phyloP scores from a whole-genome alignment of 108 stramenopile species.

The Epipyxis sp. region DNA sequence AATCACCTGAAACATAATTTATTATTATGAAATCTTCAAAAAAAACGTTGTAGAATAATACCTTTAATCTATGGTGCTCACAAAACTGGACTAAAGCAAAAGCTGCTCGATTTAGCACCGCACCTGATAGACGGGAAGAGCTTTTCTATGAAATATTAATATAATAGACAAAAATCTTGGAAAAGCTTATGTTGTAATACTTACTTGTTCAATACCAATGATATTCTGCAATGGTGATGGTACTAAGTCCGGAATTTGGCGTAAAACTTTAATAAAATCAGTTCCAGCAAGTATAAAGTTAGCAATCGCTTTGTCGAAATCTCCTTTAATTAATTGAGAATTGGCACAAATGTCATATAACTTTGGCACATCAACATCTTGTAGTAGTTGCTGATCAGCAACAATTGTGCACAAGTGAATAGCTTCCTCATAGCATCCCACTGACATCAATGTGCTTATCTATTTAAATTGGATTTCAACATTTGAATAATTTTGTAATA shows the following conservation, averaged over 20 bases:
- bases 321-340: neutral
- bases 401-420: neutral
- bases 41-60: too few relatives aligned
- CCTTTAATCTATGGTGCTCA: neutral
- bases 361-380: neutral
- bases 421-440: neutral
- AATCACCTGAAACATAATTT: too few relatives aligned
- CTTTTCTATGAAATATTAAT: too few relatives aligned
- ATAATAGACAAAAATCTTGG: too few relatives aligned
- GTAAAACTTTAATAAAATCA: neutral
- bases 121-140: too few relatives aligned
- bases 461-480: too few relatives aligned
- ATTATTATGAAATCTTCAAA: too few relatives aligned
- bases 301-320: conserved; percentile 18
- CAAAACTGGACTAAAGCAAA: neutral
- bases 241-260: conserved; percentile 17
- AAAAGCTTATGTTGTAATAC: too few relatives aligned
- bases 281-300: conserved; percentile 1
- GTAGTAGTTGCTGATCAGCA: neutral
- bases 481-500: too few relatives aligned
- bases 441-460: too few relatives aligned
- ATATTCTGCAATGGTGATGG: neutral
- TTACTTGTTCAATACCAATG: neutral
- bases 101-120: conserved; percentile 1
- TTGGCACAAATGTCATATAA: conserved; percentile 3